Evolutionary conservation across 2,329 filamentous ascomycete species (phyloP).

Genomic region (Coniochaeta ligniaria): DNA sequence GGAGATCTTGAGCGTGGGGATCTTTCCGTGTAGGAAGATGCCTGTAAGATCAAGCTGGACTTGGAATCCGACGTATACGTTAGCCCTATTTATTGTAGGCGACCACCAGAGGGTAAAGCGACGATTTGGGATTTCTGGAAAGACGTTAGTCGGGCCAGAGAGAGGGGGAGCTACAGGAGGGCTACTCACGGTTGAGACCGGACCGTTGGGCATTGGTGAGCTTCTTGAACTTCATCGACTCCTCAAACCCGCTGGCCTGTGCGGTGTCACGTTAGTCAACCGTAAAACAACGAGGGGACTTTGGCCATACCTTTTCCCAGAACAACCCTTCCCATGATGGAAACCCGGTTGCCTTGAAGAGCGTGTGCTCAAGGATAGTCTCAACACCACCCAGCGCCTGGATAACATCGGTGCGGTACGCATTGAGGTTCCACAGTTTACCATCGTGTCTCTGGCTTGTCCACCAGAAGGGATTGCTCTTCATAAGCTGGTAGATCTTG

Average conservation of each 20-base stretch:
- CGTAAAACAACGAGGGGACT: too few relatives aligned
- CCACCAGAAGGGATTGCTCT: constrained; percentile 99
- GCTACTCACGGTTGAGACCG: constrained; percentile 94
- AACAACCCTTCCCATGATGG: constrained; percentile 95
- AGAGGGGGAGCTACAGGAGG: too few relatives aligned
- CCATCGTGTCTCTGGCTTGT: constrained; percentile 95
- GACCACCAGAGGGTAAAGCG: constrained; percentile 99
- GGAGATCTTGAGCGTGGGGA: constrained; percentile 95
- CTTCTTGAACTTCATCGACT: constrained; percentile 93
- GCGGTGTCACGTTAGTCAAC: too few relatives aligned
- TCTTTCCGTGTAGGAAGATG: constrained; percentile 98
- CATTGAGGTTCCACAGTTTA: constrained; percentile 95
- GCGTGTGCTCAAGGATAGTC: constrained; percentile 91
- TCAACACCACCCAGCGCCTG: constrained; percentile 95
- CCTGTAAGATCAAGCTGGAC: constrained; percentile 96
- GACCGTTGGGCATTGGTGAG: constrained; percentile 93
- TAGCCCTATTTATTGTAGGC: constrained; percentile 85
- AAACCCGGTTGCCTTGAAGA: constrained; percentile 96
- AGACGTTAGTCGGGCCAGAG: too few relatives aligned
- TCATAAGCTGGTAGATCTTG: constrained; percentile 98
- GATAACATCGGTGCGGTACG: constrained; percentile 93
- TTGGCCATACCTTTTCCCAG: constrained; percentile 77
- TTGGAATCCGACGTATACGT: constrained; percentile 99
- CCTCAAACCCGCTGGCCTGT: constrained; percentile 29
- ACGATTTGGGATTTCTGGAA: constrained; percentile 98